phyloP scores from a whole-genome alignment of 108 stramenopile species.

The Fistulifera solaris region DNA sequence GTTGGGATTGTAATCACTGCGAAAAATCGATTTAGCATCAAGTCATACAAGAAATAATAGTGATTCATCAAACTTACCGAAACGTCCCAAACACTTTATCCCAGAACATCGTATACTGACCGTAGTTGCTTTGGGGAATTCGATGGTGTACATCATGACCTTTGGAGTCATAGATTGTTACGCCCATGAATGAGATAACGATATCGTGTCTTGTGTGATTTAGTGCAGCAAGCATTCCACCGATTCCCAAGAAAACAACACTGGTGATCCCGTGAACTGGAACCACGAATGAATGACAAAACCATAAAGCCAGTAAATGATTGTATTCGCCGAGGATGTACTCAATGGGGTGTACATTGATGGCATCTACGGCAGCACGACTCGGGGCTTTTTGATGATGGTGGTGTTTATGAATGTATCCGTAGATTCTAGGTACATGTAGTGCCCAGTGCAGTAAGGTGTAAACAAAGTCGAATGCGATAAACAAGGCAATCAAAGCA shows the following conservation, averaged over 20 bases:
- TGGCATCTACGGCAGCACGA: slow-evolving; percentile 91
- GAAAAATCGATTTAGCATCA: neutral
- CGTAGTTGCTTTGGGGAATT: slow-evolving; percentile 93
- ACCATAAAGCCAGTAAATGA: slow-evolving; percentile 71
- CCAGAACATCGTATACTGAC: slow-evolving; percentile 96
- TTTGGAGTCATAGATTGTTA: slow-evolving; percentile 79
- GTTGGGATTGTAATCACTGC: slow-evolving; percentile 55
- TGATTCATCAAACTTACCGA: slow-evolving; percentile 20
- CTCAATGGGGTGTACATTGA: slow-evolving; percentile 98
- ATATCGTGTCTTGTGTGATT: slow-evolving; percentile 94
- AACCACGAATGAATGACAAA: slow-evolving; percentile 44
- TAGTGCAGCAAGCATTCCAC: slow-evolving; percentile 87
- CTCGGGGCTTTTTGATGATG: slow-evolving; percentile 93
- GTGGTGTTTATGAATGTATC: slow-evolving; percentile 94
- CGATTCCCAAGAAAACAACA: slow-evolving; percentile 62
- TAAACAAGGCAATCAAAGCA: slow-evolving; percentile 37
- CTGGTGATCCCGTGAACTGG: slow-evolving; percentile 48
- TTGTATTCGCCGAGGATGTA: slow-evolving; percentile 95
- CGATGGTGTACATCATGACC: slow-evolving; percentile 96
- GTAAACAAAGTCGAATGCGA: slow-evolving; percentile 94
- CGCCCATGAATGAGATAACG: slow-evolving; percentile 18
- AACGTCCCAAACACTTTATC: slow-evolving; percentile 84
- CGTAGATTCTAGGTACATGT: slow-evolving; percentile 83
- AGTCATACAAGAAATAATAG: neutral
- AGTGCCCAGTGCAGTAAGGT: slow-evolving; percentile 86